Evolutionary conservation across 331 rosid genomes (phyloP), one percentile per base, ranked within the genome.

Genomic region (Saraca asoca): DNA sequence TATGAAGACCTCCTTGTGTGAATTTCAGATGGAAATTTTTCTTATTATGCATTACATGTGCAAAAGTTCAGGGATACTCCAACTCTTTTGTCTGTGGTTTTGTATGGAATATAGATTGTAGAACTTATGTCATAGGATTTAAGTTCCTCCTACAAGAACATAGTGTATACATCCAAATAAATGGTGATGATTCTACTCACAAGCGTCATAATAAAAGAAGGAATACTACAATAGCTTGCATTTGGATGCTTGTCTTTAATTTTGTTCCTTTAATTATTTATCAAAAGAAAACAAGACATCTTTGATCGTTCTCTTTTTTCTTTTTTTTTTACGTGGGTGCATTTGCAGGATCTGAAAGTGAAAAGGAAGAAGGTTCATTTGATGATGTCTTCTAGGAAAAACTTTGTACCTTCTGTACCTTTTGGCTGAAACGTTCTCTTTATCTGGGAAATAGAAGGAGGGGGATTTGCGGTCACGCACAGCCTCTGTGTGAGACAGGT

Each of bases 381-480:
- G 95, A 88, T 66, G 98, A 87, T 79, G 80, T 72, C 86, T 92
- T 92, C 89, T 92, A 78, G 87, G 76, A 70, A 77, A 73, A 69
- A 24, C 31, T 24, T 75, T 46, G 66, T 29, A 63, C 16, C 64
- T 70, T 58, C 66, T 66, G 56, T 64, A 66, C 46, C 19, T 70
- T 76, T 68, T 73, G 67, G 57, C 39, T 55, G 76, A 72, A 76
- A 58, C 53, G 58, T 69, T 66, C 54, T 24, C 31, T 24, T 24
- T 24, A 24, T 3, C 1, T 24, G 1, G 31, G 31, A 24, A 24
- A 24, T 24, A 24, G 31, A 24, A 24, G 31, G 31, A 24, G 31
- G 31, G 31, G 31, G 31, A 3, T 24, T 24, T 24, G 31, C 31
- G 31, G 31, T 24, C 31, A 24, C 31, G 31, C 31, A 24, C 31